Evolutionary conservation across 108 stramenopile species (phyloP).

Genomic region (Skeletonema grethae): DNA sequence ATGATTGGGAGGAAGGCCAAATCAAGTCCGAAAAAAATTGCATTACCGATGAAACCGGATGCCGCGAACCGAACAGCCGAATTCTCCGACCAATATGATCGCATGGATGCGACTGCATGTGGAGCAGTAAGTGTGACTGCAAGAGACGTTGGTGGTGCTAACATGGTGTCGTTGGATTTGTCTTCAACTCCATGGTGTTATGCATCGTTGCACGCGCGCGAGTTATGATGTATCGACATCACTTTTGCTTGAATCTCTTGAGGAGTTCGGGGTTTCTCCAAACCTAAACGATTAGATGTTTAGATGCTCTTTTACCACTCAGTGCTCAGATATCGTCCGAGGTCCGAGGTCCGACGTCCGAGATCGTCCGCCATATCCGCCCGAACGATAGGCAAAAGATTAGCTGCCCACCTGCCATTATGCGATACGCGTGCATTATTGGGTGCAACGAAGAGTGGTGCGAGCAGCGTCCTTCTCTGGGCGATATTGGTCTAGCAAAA

Average conservation of each 20-base stretch:
- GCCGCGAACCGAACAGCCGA: slow-evolving; percentile 19
- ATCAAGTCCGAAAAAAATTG: slow-evolving; percentile 34
- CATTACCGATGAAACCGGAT: slow-evolving; percentile 38
- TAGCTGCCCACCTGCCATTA: not conserved
- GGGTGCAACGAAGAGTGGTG: slow-evolving; percentile 45
- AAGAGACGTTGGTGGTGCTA: not conserved
- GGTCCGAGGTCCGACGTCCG: no score
- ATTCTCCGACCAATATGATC: slow-evolving; percentile 12
- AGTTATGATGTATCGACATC: no score
- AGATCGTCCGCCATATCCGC: no score
- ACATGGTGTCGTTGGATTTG: not conserved
- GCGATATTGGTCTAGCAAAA: slow-evolving; percentile 40
- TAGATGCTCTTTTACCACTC: no score
- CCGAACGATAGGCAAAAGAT: no score
- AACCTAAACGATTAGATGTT: no score
- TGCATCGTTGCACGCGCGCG: no score
- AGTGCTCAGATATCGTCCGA: no score
- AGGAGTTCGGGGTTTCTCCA: no score
- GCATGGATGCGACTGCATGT: not conserved
- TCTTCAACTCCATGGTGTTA: no score
- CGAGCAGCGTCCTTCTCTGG: slow-evolving; percentile 32
- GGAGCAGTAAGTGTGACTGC: not conserved
- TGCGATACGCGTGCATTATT: slow-evolving; percentile 41
- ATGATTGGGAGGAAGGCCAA: not conserved
- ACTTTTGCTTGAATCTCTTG: no score